Conservation (phyloP, 2,329 filamentous ascomycete species). For the Claviceps pusilla region DNA sequence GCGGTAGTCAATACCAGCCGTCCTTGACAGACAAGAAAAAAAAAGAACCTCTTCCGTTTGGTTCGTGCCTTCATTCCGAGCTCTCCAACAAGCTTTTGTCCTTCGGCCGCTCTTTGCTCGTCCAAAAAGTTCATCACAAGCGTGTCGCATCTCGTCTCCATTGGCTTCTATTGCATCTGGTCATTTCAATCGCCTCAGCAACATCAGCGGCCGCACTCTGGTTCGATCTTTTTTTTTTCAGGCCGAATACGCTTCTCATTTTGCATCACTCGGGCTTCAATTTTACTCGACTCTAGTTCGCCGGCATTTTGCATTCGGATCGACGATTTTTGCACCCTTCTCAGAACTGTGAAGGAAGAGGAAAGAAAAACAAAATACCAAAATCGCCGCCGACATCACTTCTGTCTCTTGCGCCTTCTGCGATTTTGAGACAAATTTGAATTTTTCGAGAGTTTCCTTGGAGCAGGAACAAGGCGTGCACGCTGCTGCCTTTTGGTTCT, state of each 20-base stretch:
- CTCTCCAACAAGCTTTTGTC: conserved; percentile 17
- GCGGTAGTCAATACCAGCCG: background rate
- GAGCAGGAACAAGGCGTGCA: background rate
- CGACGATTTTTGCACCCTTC: background rate
- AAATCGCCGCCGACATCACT: background rate
- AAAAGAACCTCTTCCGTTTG: background rate
- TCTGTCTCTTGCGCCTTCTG: background rate
- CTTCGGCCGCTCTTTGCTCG: conserved; percentile 11
- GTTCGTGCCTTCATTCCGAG: conserved; percentile 12
- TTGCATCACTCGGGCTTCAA: background rate
- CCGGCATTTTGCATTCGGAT: background rate
- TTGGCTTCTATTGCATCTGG: background rate
- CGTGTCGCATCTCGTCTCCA: background rate
- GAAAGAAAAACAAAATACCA: background rate
- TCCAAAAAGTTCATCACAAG: conserved; percentile 1
- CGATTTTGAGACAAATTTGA: background rate
- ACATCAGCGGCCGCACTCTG: background rate
- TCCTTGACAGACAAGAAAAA: background rate
- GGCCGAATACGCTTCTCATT: background rate
- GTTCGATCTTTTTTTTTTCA: background rate
- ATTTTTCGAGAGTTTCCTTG: background rate
- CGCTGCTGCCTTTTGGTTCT: background rate
- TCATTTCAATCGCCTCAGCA: background rate
- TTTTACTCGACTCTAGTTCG: background rate
- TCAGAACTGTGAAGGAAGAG: background rate